These are phyloP conservation scores for Gnomoniopsis sp. DNA, from an alignment of 2,329 filamentous ascomycete species.

Conservation along the genomic window DNA sequence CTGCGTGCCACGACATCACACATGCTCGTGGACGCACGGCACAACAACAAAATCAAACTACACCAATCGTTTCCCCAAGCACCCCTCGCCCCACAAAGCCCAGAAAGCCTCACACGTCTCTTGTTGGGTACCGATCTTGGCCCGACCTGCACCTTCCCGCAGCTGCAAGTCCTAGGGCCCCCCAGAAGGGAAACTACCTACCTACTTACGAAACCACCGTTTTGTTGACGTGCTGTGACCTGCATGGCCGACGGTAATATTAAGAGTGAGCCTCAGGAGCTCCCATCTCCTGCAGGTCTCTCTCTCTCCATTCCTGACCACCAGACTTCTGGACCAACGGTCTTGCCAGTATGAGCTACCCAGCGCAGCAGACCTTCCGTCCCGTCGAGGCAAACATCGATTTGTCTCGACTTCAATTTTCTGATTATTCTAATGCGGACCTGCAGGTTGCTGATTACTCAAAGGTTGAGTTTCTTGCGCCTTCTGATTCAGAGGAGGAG, in stretches of 20 bases:
- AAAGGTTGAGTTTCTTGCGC: slow-evolving; percentile 37
- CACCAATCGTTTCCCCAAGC: slow-evolving; percentile 11
- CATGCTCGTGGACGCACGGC: slow-evolving; percentile 15
- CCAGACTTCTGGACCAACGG: slow-evolving; percentile 23
- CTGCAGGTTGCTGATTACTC: slow-evolving; percentile 38
- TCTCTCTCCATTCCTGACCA: slow-evolving; percentile 26
- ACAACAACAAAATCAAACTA: slow-evolving; percentile 10
- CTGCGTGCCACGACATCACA: slow-evolving; percentile 19
- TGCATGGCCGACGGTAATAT: slow-evolving; percentile 28
- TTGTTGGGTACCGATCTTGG: slow-evolving; percentile 17
- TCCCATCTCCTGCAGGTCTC: slow-evolving; percentile 24
- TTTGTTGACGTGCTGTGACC: slow-evolving; percentile 9
- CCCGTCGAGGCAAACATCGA: slow-evolving; percentile 37
- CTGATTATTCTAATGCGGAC: slow-evolving; percentile 35
- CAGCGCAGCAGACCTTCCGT: slow-evolving; percentile 34
- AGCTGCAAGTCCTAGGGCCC: slow-evolving; percentile 15
- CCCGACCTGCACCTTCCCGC: slow-evolving; percentile 20
- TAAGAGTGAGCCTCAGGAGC: slow-evolving; percentile 28
- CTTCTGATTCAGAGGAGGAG: slow-evolving; percentile 38
- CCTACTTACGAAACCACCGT: background rate
- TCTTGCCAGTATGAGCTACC: slow-evolving; percentile 40
- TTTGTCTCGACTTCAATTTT: slow-evolving; percentile 36
- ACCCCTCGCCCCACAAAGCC: slow-evolving; percentile 12
- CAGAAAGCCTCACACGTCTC: slow-evolving; percentile 5
- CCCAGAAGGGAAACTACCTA: background rate